phyloP scores from a whole-genome alignment of 2,329 filamentous ascomycete genomes.

The Microcyclosporella mali region DNA sequence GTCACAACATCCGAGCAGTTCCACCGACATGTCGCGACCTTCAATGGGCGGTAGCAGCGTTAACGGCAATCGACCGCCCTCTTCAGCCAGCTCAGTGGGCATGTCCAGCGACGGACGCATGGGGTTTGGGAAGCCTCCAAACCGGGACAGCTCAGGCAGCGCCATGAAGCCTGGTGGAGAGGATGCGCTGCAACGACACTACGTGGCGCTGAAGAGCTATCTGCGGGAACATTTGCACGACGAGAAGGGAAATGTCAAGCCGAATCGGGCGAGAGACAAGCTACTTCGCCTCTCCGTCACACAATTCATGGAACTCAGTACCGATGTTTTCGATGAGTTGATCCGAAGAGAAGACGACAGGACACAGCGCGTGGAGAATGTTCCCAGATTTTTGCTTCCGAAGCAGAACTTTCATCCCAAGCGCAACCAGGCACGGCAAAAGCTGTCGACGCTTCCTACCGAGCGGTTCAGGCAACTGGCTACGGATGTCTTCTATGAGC shows the following conservation, averaged over 20 bases:
- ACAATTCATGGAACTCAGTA: slow-evolving; percentile 95
- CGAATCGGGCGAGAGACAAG: slow-evolving; percentile 92
- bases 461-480: slow-evolving; percentile 85
- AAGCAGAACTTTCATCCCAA: slow-evolving; percentile 91
- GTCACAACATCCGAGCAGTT: slow-evolving; percentile 37
- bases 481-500: slow-evolving; percentile 91
- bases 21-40: slow-evolving; percentile 42
- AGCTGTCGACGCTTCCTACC: slow-evolving; percentile 80
- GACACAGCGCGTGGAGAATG: slow-evolving; percentile 42
- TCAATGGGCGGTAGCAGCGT: slow-evolving; percentile 44
- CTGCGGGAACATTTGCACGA: slow-evolving; percentile 65
- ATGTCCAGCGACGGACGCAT: slow-evolving; percentile 71
- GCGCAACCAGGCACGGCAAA: slow-evolving; percentile 93
- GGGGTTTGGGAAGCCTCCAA: slow-evolving; percentile 21
- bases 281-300: slow-evolving; percentile 80
- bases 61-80: slow-evolving; percentile 52
- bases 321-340: slow-evolving; percentile 94
- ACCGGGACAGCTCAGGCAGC: slow-evolving; percentile 49
- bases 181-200: slow-evolving; percentile 71
- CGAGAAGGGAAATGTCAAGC: slow-evolving; percentile 65
- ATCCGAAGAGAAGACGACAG: slow-evolving; percentile 70
- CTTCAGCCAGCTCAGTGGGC: slow-evolving; percentile 81
- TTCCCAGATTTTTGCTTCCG: slow-evolving; percentile 71
- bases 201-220: slow-evolving; percentile 69
- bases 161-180: slow-evolving; percentile 48